Evolutionary conservation across 306 rosid genomes (phyloP).

Genomic region (Acacia confusa): DNA sequence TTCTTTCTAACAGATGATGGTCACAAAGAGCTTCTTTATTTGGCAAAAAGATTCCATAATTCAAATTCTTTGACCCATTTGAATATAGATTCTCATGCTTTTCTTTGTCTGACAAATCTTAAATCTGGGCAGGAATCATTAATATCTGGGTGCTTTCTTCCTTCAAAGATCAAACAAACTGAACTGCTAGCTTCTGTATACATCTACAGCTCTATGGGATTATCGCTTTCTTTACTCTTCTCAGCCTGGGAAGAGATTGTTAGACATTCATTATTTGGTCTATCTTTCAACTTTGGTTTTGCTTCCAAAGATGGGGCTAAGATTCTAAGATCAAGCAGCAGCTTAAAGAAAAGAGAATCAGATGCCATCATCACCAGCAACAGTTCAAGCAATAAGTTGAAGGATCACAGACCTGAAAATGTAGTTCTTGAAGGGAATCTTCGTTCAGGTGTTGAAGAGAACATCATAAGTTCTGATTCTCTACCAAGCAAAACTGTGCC

Average conservation of each 20-base stretch:
- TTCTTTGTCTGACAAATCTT: conserved; percentile 1
- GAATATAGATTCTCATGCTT: background rate
- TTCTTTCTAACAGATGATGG: background rate
- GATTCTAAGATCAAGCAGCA: conserved; percentile 45
- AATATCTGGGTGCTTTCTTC: conserved; percentile 10
- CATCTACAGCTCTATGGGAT: conserved; percentile 44
- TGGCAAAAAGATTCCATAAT: conserved; percentile 9
- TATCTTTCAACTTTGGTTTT: conserved; percentile 31
- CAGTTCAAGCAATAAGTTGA: conserved; percentile 40
- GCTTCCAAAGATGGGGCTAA: conserved; percentile 34
- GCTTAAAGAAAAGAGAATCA: conserved; percentile 52
- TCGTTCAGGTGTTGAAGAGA: conserved; percentile 43
- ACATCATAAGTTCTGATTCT: conserved; percentile 22
- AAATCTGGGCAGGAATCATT: conserved; percentile 15
- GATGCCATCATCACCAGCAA: conserved; percentile 23
- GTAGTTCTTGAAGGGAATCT: conserved; percentile 46
- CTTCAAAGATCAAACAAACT: background rate
- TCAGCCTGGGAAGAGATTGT: conserved; percentile 53
- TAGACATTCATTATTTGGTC: conserved; percentile 27
- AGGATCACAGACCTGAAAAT: conserved; percentile 51
- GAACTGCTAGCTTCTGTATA: background rate
- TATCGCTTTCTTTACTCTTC: conserved; percentile 44
- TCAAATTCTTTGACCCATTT: background rate
- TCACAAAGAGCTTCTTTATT: background rate
- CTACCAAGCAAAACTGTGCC: conserved; percentile 44